Conservation (phyloP, 1,284 basidiomycete species). For the Inonotus obliquus region DNA sequence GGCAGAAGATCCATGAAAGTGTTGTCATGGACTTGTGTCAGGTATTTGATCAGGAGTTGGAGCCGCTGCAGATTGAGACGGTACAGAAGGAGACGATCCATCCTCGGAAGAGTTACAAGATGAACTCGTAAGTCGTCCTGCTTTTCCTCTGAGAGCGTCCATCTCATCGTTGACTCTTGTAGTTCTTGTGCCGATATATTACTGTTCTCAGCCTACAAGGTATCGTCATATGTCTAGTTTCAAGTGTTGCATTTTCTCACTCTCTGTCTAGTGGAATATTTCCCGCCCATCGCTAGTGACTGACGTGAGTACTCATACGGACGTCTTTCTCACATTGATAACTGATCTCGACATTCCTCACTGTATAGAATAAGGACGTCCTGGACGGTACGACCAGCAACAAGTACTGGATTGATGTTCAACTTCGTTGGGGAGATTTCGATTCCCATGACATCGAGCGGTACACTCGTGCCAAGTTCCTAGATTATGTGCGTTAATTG, state of each 20-base stretch:
- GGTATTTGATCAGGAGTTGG: conserved; percentile 98
- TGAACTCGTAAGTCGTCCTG: conserved; percentile 78
- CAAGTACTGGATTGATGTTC: conserved; percentile 99
- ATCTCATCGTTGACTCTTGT: conserved; percentile 5
- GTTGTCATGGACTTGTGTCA: conserved; percentile 99
- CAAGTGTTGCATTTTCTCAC: background rate
- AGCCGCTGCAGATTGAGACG: conserved; percentile 97
- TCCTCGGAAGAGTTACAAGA: conserved; percentile 99
- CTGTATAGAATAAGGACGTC: conserved; percentile 78
- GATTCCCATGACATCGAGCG: conserved; percentile 98
- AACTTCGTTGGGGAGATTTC: conserved; percentile 98
- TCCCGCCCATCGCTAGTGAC: conserved; percentile 93
- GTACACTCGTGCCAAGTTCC: conserved; percentile 96
- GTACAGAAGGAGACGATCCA: conserved; percentile 99
- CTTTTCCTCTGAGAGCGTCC: background rate
- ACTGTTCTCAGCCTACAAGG: conserved; percentile 93
- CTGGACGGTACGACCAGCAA: conserved; percentile 96
- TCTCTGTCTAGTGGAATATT: conserved; percentile 80
- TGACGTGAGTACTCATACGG: conserved; percentile 54
- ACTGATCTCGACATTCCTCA: conserved; percentile 5
- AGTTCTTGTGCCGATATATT: conserved; percentile 90
- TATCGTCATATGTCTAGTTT: conserved; percentile 22
- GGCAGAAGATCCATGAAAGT: conserved; percentile 95
- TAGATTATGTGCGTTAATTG: conserved; percentile 69
- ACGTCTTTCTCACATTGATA: background rate